Percentiles rank a stretch among this genome's conserved stretches.
phyloP scores from a whole-genome alignment of 2,329 filamentous ascomycete species.

The Colletotrichum lindemuthianum region DNA sequence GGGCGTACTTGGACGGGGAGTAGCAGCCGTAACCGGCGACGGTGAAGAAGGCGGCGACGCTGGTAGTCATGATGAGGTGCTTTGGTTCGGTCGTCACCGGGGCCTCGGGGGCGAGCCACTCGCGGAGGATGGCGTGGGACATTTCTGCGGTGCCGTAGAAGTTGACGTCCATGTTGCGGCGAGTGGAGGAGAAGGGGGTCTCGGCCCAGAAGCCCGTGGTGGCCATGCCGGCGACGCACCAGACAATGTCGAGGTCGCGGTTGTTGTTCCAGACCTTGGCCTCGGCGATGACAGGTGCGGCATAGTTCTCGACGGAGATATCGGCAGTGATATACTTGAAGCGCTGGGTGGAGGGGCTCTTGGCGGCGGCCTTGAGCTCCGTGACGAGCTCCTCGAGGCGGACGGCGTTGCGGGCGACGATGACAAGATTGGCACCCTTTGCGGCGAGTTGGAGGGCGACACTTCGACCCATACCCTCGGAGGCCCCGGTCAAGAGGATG shows the following conservation, averaged over 20 bases:
- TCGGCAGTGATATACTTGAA: slow-evolving; percentile 90
- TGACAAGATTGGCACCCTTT: slow-evolving; percentile 87
- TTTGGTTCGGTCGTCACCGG: slow-evolving; percentile 62
- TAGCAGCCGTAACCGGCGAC: slow-evolving; percentile 87
- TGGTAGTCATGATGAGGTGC: slow-evolving; percentile 90
- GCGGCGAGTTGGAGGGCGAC: slow-evolving; percentile 78
- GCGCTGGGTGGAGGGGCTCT: slow-evolving; percentile 72
- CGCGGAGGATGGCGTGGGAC: slow-evolving; percentile 79
- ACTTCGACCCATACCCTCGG: slow-evolving; percentile 89
- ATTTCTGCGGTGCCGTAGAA: slow-evolving; percentile 90
- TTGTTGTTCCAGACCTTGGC: slow-evolving; percentile 82
- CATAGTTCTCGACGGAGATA: slow-evolving; percentile 76
- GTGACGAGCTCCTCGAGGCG: slow-evolving; percentile 76
- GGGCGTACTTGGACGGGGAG: slow-evolving; percentile 83
- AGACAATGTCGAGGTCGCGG: slow-evolving; percentile 82
- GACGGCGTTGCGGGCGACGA: slow-evolving; percentile 79
- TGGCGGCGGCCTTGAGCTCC: slow-evolving; percentile 73
- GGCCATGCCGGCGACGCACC: slow-evolving; percentile 85
- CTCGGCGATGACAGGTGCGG: slow-evolving; percentile 74
- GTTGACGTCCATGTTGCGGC: slow-evolving; percentile 89
- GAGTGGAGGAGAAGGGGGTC: slow-evolving; percentile 71
- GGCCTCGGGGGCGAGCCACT: slow-evolving; percentile 72
- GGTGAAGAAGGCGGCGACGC: slow-evolving; percentile 77
- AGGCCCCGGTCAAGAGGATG: slow-evolving; percentile 87
- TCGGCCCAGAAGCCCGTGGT: slow-evolving; percentile 83